Evolutionary conservation across 305 asterid genomes (phyloP).

Genomic region (Fraxinus greggii): DNA sequence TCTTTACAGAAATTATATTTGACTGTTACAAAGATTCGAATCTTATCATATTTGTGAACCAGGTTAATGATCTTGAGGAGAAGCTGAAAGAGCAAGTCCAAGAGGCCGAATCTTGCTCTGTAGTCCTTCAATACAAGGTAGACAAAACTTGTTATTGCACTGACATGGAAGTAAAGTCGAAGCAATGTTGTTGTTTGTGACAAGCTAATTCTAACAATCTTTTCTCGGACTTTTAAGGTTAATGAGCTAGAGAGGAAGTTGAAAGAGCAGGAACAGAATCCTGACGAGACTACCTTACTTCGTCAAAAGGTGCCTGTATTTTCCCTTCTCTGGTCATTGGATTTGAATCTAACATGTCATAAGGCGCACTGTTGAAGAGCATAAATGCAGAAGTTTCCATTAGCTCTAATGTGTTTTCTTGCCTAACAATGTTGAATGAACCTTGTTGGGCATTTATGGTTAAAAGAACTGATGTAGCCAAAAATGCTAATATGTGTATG

Average conservation of each 20-base stretch:
- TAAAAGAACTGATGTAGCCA: not conserved
- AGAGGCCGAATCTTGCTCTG: slow-evolving; percentile 50
- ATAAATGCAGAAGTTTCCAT: not conserved
- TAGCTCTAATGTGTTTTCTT: slow-evolving; percentile 11
- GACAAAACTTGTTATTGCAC: slow-evolving; percentile 3
- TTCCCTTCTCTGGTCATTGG: not conserved
- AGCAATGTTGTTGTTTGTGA: not conserved
- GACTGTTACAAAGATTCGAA: not conserved
- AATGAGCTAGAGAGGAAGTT: slow-evolving; percentile 64
- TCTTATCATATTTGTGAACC: slow-evolving; percentile 16
- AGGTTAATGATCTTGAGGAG: slow-evolving; percentile 77
- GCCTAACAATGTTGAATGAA: not conserved
- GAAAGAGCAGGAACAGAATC: slow-evolving; percentile 53
- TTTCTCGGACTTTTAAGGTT: slow-evolving; percentile 44
- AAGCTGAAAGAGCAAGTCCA: slow-evolving; percentile 60
- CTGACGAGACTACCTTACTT: slow-evolving; percentile 41
- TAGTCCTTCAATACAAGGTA: slow-evolving; percentile 71
- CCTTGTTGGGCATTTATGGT: not conserved
- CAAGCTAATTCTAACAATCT: not conserved
- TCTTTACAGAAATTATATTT: not conserved
- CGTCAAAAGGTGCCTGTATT: slow-evolving; percentile 40
- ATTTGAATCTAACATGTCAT: not conserved
- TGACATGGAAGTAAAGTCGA: not conserved
- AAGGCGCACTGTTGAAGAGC: not conserved
- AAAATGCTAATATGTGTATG: slow-evolving; percentile 1